Conservation (phyloP, 768 basidiomycete species). For the Suillus cothurnatus region DNA sequence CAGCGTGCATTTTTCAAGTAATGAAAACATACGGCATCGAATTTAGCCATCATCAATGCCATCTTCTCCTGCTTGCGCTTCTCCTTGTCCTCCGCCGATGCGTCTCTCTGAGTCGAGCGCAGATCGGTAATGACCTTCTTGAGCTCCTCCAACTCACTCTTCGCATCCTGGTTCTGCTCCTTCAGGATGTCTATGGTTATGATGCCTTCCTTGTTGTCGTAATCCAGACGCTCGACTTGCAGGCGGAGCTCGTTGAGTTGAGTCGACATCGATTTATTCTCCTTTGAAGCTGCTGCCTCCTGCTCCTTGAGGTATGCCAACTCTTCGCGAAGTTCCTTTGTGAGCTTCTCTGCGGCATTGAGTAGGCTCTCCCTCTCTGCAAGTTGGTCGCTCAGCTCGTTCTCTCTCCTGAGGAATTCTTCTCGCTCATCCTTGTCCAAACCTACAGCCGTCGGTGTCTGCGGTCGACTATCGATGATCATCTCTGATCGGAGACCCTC, state of each 20-base stretch:
- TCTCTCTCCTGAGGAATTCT: conserved; percentile 94
- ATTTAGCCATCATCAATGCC: conserved; percentile 99
- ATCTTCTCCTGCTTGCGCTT: conserved; percentile 99
- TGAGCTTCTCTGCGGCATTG: conserved; percentile 77
- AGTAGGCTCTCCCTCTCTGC: conserved; percentile 90
- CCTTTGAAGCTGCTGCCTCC: conserved; percentile 77
- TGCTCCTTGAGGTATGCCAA: conserved; percentile 90
- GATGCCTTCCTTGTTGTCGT: conserved; percentile 92
- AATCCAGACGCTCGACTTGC: conserved; percentile 89
- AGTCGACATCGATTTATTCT: conserved; percentile 92
- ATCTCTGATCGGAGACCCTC: conserved; percentile 68
- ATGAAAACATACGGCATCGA: conserved; percentile 75
- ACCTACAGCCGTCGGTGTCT: conserved; percentile 86
- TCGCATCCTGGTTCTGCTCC: conserved; percentile 89
- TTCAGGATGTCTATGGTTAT: conserved; percentile 95
- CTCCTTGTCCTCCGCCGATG: conserved; percentile 94
- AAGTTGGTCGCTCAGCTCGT: conserved; percentile 91
- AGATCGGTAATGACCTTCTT: conserved; percentile 77
- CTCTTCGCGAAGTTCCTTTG: conserved; percentile 89
- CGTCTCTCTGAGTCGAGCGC: conserved; percentile 80
- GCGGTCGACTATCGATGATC: conserved; percentile 74
- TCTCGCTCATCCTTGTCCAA: conserved; percentile 97
- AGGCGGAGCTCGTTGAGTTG: conserved; percentile 92
- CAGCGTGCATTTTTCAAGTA: neutral
- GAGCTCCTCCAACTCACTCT: conserved; percentile 87